These are phyloP conservation scores for Lachancea sp. DNA, from an alignment of 805 yeast species.

Conservation along the genomic window DNA sequence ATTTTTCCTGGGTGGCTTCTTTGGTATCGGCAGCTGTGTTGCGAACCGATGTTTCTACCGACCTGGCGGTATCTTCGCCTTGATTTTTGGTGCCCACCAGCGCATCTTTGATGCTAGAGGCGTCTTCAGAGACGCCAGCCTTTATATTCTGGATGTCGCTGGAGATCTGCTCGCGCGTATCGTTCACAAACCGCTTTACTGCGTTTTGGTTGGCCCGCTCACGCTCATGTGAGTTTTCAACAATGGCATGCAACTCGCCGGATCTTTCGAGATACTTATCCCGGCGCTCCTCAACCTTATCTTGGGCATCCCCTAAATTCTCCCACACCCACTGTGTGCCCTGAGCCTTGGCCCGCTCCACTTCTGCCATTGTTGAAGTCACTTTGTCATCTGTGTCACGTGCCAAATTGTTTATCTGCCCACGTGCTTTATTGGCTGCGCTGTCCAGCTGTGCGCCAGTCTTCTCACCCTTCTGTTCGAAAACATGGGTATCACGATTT, in stretches of 20 bases:
- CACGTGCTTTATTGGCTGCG: constrained; percentile 5
- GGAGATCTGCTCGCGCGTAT: constrained; percentile 10
- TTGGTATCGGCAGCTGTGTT: constrained; percentile 10
- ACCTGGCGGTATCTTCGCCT: constrained; percentile 7
- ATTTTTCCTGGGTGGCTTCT: constrained; percentile 15
- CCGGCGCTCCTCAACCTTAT: constrained; percentile 5
- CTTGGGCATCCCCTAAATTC: constrained; percentile 9
- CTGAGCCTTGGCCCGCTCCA: constrained; percentile 11
- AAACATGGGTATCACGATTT: constrained; percentile 6
- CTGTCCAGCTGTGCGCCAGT: constrained; percentile 12
- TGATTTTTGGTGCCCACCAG: constrained; percentile 9
- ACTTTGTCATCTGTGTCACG: constrained; percentile 10
- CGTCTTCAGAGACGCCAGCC: constrained; percentile 16
- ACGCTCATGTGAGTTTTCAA: constrained; percentile 4
- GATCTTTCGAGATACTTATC: constrained; percentile 10
- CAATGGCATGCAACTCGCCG: constrained; percentile 8
- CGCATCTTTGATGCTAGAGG: constrained; percentile 13
- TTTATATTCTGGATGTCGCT: constrained; percentile 12
- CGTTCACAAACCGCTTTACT: constrained; percentile 6
- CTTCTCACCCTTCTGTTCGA: constrained; percentile 9
- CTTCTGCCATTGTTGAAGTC: constrained; percentile 9
- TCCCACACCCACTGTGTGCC: constrained; percentile 11
- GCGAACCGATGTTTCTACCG: constrained; percentile 8
- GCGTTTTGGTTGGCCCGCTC: constrained; percentile 8
- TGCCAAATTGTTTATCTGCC: constrained; percentile 8